phyloP scores from a whole-genome alignment of 2,329 filamentous ascomycete species.

The Cladosporium phlei region DNA sequence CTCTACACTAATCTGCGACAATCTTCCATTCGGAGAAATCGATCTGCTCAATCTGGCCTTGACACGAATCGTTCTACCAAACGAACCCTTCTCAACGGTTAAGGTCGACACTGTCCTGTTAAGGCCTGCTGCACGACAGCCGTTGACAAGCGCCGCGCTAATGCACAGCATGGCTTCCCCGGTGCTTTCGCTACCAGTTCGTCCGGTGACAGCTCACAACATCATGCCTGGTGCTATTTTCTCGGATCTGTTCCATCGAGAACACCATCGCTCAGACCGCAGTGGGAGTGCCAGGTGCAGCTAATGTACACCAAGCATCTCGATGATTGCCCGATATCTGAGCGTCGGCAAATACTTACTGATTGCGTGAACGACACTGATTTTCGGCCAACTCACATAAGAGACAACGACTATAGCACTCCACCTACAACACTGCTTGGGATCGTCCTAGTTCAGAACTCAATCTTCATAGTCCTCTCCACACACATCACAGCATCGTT shows the following conservation, averaged over 20 bases:
- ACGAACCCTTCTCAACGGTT: not conserved
- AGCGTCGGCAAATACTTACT: not conserved
- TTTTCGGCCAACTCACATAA: not conserved
- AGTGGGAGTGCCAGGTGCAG: no score
- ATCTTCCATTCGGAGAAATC: no score
- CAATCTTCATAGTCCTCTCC: not conserved
- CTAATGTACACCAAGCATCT: constrained; percentile 3
- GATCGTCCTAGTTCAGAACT: not conserved
- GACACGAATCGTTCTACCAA: no score
- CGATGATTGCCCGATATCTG: not conserved
- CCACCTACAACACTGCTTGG: constrained; percentile 1
- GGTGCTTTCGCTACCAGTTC: no score
- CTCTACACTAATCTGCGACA: no score
- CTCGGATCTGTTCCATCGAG: no score
- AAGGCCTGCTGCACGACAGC: not conserved
- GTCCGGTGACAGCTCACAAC: constrained; percentile 4
- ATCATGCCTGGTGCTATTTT: constrained; percentile 3
- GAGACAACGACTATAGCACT: constrained; percentile 11
- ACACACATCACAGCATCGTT: constrained; percentile 1
- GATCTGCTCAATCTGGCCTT: no score
- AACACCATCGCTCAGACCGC: no score
- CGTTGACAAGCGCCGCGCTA: constrained; percentile 9
- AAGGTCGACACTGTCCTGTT: not conserved
- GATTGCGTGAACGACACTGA: not conserved
- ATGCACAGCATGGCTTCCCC: constrained; percentile 3